Conservation (phyloP, 495 filamentous ascomycete species). For the Delitschia confertaspora region DNA sequence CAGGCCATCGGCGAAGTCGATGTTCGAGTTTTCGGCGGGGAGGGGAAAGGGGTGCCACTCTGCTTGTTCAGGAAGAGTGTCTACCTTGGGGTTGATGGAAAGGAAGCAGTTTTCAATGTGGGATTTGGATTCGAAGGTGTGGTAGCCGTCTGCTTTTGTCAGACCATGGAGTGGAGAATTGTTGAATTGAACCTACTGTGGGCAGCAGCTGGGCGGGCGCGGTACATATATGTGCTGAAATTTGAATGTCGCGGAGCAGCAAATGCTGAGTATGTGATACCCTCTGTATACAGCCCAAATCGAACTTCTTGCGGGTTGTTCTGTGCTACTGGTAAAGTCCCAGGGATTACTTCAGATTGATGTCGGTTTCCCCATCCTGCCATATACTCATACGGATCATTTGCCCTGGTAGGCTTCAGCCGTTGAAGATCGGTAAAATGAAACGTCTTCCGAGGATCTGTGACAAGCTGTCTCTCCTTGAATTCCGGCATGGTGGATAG, state of each 20-base stretch:
- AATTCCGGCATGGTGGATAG: slow-evolving; percentile 23
- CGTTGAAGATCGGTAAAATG: slow-evolving; percentile 40
- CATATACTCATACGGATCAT: slow-evolving; percentile 40
- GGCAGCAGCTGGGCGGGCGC: slow-evolving; percentile 37
- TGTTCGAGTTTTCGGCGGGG: slow-evolving; percentile 32
- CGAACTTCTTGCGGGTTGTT: slow-evolving; percentile 38
- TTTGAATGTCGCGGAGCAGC: slow-evolving; percentile 37
- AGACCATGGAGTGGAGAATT: background rate
- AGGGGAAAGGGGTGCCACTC: slow-evolving; percentile 40
- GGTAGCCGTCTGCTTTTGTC: slow-evolving; percentile 33
- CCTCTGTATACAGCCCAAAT: slow-evolving; percentile 33
- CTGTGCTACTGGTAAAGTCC: slow-evolving; percentile 37
- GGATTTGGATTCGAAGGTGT: slow-evolving; percentile 33
- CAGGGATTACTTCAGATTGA: slow-evolving; percentile 39
- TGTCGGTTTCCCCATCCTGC: slow-evolving; percentile 38
- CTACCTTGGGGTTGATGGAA: slow-evolving; percentile 36
- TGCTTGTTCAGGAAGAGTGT: slow-evolving; percentile 34
- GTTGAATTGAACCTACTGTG: slow-evolving; percentile 32
- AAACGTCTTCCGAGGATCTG: slow-evolving; percentile 39
- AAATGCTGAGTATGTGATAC: slow-evolving; percentile 32
- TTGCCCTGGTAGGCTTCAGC: slow-evolving; percentile 38
- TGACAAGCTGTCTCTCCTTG: slow-evolving; percentile 29
- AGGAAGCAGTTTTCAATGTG: slow-evolving; percentile 39
- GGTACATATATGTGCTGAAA: slow-evolving; percentile 40
- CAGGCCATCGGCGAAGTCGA: slow-evolving; percentile 39